Base-by-base conservation (phyloP, 768 basidiomycete species). In the Daedaleopsis sinensis region DNA sequence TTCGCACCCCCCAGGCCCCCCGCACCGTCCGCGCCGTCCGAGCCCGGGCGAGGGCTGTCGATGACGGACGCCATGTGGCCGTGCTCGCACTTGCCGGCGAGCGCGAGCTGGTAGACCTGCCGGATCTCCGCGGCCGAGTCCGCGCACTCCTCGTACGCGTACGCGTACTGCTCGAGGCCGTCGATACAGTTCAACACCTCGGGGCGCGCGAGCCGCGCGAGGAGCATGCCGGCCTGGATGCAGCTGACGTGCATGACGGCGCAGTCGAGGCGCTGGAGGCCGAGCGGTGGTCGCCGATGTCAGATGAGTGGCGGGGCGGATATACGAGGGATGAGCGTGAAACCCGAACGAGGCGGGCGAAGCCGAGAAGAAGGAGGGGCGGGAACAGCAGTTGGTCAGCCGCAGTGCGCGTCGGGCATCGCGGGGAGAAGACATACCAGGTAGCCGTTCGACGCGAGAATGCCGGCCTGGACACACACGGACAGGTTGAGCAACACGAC, bases 161-260 rank as follows among this genome's bases (percentile, higher is more conserved):
- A 84, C 68, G 90, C 90, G 71, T 96, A 96, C 74, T 97, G 95
- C 68, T 91, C 83, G 23, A 97, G 80, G 32, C 91, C 95, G 23
- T 82, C 84, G 67, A 96, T 88, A 72, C 95, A 96, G 67, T 90
- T 88, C 57, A 81, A 75, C 36, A 91, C 93, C 73, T 96, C 94
- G 1, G 87, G 86, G 19, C 92, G 87, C 8, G 90, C 94, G n/a
- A 90, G 75, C 24, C 87, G 83, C 6, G 93, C 94, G 55, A 96
- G 84, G 15, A 94, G 79, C 51, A 82, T 85, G 13, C 94, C 95
- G 0, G 94, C 90, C 62, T 91, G 88, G 63, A 90, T 91, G 71
- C 91, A 88, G 65, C 88, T 86, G 69, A 92, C 90, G 62, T 93
- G 90, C 84, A 97, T 91, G 44, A 94, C 90, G 4, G 94, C 93